Evolutionary conservation across 768 basidiomycete species (phyloP), one percentile per base, ranked within the genome.

Genomic region (Termitomyces sp.): DNA sequence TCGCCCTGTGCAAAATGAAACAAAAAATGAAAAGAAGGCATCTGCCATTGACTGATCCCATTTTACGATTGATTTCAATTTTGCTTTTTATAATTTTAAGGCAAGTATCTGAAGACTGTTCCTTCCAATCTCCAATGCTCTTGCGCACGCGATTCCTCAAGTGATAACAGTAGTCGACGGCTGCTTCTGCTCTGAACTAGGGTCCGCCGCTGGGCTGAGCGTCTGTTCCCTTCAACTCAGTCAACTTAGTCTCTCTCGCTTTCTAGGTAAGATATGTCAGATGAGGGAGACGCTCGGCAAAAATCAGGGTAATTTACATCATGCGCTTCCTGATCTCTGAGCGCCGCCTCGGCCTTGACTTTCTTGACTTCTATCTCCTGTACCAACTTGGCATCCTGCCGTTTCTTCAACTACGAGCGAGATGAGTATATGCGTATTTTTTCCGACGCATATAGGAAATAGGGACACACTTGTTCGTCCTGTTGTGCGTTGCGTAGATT

Each of bases 401-500:
- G 53, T 35, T 58, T 52, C 50, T 52, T 55, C 27, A 58, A n/a
- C 57, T 61, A 41, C 8, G 35, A 10, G 17, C 14, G 14, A n/a
- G 21, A 23, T 27, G 17, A 49, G 16, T 23, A 44, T 25, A 35
- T 51, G 19, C 32, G 19, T 14, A 30, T 28, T 35, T 14, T n/a
- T 16, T 40, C 11, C 14, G 23, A 7, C 27, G 27, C 17, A 11
- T 28, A 25, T 28, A 40, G 25, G 2, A 19, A 12, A n/a, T 5
- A 52, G 3, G 21, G 17, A 40, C 47, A 23, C 59, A 77, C 83
- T 69, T 79, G 69, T 19, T 77, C 67, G 28, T 77, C 73, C 37
- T 76, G 73, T 60, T 77, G 72, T 0, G 79, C 78, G 43, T 66
- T 72, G 53, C 72, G 71, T 23, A 76, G 65, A 47, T 74, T 64